phyloP scores from a whole-genome alignment of 1,284 basidiomycete species.

The Wallemia mellicola region DNA sequence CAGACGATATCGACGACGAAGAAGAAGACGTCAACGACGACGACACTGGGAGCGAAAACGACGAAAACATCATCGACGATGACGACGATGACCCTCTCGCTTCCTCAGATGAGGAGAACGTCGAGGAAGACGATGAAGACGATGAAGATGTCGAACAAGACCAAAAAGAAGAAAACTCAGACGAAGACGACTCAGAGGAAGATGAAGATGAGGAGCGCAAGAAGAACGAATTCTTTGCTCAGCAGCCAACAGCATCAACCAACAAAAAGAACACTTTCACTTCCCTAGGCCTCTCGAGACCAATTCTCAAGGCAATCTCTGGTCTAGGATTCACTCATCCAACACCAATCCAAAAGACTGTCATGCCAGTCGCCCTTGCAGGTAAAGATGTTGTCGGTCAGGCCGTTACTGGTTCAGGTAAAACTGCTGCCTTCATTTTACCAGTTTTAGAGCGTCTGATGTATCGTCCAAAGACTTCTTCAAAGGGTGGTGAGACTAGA shows the following conservation, averaged over 20 bases:
- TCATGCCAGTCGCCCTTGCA: constrained; percentile 68
- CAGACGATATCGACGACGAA: constrained; percentile 7
- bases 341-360: constrained; percentile 78
- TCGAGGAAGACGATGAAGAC: constrained; percentile 8
- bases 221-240: constrained; percentile 59
- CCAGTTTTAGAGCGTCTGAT: constrained; percentile 72
- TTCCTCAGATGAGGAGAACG: no score
- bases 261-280: constrained; percentile 26
- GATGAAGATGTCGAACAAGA: constrained; percentile 7
- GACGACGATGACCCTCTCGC: constrained; percentile 8
- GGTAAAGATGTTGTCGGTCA: constrained; percentile 87
- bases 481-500: constrained; percentile 50
- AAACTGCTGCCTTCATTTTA: constrained; percentile 85
- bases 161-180: constrained; percentile 8
- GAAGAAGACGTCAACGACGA: constrained; percentile 4
- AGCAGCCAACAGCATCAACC: constrained; percentile 11
- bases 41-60: constrained; percentile 8
- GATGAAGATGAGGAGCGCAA: constrained; percentile 11
- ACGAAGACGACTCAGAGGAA: constrained; percentile 9
- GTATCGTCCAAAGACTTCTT: constrained; percentile 41
- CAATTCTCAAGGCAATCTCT: constrained; percentile 56
- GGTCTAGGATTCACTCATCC: constrained; percentile 52
- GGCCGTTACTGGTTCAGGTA: constrained; percentile 84
- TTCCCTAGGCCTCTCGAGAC: constrained; percentile 63
- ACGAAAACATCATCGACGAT: constrained; percentile 2